Conservation (phyloP, 2,329 filamentous ascomycete species). For the Calonectria fujianensis region DNA sequence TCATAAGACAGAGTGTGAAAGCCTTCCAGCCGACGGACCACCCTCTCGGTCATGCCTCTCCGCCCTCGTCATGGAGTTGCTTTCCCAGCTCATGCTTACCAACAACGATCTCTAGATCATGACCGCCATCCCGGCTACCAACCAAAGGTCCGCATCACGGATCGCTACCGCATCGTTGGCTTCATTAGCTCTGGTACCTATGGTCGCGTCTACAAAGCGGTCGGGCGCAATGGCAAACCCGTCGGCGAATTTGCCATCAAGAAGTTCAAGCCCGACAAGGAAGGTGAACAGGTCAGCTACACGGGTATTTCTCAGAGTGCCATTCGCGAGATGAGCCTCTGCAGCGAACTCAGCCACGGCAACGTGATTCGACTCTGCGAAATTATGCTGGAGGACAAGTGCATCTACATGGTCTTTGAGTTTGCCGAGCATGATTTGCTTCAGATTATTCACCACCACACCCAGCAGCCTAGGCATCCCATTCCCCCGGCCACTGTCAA, state of each 20-base stretch:
- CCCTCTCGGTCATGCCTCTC: conserved; percentile 57
- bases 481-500: conserved; percentile 93
- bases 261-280: conserved; percentile 99
- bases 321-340: conserved; percentile 97
- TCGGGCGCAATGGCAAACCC: conserved; percentile 74
- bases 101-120: conserved; percentile 67
- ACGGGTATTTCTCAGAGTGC: conserved; percentile 98
- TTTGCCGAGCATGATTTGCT: conserved; percentile 98
- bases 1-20: conserved; percentile 13
- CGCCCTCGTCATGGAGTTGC: conserved; percentile 57
- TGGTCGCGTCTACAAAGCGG: conserved; percentile 97
- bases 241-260: conserved; percentile 95
- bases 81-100: conserved; percentile 56
- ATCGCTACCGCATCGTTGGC: conserved; percentile 96
- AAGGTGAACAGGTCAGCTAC: conserved; percentile 95
- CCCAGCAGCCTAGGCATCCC: conserved; percentile 88
- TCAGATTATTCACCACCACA: conserved; percentile 99
- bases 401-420: conserved; percentile 99
- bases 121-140: conserved; percentile 76
- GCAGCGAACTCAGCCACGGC: conserved; percentile 90
- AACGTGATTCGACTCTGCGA: conserved; percentile 95
- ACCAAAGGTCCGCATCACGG: conserved; percentile 90
- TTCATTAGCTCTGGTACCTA: conserved; percentile 99
- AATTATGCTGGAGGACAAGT: conserved; percentile 98
- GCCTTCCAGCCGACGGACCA: neutral